These are phyloP conservation scores for Hemisphaericaspora xylofermentans DNA, from an alignment of 1,139 yeast species.

Conservation along the genomic window DNA sequence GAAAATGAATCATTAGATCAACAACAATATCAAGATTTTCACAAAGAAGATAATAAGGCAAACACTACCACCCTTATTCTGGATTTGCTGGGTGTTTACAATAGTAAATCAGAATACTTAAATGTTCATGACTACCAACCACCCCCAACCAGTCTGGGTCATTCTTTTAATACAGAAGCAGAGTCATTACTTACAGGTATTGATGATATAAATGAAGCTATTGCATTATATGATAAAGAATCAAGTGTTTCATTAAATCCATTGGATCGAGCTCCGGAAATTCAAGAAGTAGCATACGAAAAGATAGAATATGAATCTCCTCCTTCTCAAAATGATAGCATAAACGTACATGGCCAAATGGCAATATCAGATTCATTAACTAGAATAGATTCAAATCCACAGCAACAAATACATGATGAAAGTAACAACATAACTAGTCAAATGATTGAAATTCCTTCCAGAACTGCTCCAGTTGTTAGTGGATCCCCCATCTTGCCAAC, in stretches of 20 bases:
- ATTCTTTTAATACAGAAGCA: slow-evolving; percentile 3
- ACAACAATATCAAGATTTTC: slow-evolving; percentile 1
- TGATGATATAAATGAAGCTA: slow-evolving; percentile 7
- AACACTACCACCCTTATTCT: not conserved
- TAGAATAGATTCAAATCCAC: not conserved
- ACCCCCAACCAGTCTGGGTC: not conserved
- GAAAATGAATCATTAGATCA: slow-evolving; percentile 1
- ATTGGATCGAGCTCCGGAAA: slow-evolving; percentile 14
- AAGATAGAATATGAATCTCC: slow-evolving; percentile 8
- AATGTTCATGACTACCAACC: not conserved
- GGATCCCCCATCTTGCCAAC: not conserved
- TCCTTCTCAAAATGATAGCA: slow-evolving; percentile 4
- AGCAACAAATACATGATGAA: too few species aligned
- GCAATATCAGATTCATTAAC: not conserved
- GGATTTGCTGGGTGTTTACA: slow-evolving; percentile 1
- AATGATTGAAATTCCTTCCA: not conserved
- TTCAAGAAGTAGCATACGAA: slow-evolving; percentile 11
- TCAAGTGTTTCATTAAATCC: not conserved
- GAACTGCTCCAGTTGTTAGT: slow-evolving; percentile 1
- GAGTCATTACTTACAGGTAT: slow-evolving; percentile 3
- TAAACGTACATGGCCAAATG: not conserved
- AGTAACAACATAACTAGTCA: not conserved
- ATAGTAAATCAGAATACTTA: not conserved
- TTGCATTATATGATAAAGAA: slow-evolving; percentile 5
- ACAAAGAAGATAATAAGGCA: not conserved